Percentiles rank a stretch among this genome's conserved stretches.
Conservation (phyloP, 2,329 filamentous ascomycete species). For the Fusarium caatingaense region DNA sequence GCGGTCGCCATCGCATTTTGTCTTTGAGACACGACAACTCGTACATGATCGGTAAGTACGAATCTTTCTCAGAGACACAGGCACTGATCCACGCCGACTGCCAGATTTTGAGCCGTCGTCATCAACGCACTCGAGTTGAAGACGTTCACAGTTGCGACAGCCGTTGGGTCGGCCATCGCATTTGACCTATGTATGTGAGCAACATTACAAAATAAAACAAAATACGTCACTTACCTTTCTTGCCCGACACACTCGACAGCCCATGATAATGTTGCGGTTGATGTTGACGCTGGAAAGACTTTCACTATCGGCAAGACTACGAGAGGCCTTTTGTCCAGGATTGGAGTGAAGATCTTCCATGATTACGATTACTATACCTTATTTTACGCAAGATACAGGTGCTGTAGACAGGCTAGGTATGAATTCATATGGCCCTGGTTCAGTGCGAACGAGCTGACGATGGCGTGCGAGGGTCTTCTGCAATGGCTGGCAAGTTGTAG, state of each 20-base stretch:
- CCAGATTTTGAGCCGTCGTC: slow-evolving; percentile 49
- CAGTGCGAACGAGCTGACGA: slow-evolving; percentile 47
- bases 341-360: slow-evolving; percentile 30
- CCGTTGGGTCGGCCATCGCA: slow-evolving; percentile 56
- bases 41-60: slow-evolving; percentile 56
- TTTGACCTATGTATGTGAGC: slow-evolving; percentile 51
- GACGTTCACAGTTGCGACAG: slow-evolving; percentile 57
- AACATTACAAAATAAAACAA: not conserved
- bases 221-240: slow-evolving; percentile 50
- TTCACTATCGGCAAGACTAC: slow-evolving; percentile 26
- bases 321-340: slow-evolving; percentile 33
- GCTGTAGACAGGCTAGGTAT: not conserved
- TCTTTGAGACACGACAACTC: slow-evolving; percentile 55
- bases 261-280: slow-evolving; percentile 49
- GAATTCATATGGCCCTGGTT: slow-evolving; percentile 27
- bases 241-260: slow-evolving; percentile 56
- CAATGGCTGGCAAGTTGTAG: slow-evolving; percentile 35
- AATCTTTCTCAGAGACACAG: slow-evolving; percentile 52
- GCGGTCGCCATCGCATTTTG: slow-evolving; percentile 56
- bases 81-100: slow-evolving; percentile 39
- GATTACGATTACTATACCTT: slow-evolving; percentile 6
- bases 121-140: slow-evolving; percentile 56
- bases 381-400: not conserved
- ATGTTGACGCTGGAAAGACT: slow-evolving; percentile 30
- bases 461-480: slow-evolving; percentile 45